phyloP scores from a whole-genome alignment of 2,329 filamentous ascomycete genomes.

The Cryphonectria radicalis region DNA sequence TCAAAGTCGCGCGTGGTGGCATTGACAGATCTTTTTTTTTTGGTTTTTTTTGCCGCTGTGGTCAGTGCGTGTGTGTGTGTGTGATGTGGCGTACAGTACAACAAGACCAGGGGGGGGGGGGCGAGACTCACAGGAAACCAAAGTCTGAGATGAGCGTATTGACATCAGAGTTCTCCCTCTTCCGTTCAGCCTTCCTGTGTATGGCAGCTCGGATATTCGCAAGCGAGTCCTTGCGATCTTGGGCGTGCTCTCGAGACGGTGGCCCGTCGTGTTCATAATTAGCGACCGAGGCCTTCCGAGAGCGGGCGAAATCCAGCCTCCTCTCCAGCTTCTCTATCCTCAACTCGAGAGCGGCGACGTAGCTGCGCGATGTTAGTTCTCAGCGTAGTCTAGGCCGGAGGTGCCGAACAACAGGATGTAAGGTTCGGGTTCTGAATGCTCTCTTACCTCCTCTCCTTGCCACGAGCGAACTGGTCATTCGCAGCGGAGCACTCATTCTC shows the following conservation, averaged over 20 bases:
- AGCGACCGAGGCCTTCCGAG: conserved; percentile 71
- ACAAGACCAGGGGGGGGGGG: neutral
- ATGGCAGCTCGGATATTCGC: conserved; percentile 66
- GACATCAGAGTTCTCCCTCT: conserved; percentile 80
- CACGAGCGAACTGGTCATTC: conserved; percentile 93
- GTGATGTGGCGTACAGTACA: neutral
- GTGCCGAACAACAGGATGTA: conserved; percentile 11
- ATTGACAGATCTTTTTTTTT: conserved; percentile 77
- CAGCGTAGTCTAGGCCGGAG: neutral
- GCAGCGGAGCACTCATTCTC: conserved; percentile 88
- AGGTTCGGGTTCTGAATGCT: conserved; percentile 4
- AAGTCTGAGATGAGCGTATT: conserved; percentile 94
- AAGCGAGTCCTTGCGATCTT: conserved; percentile 67
- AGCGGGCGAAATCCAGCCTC: conserved; percentile 70
- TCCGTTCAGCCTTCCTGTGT: conserved; percentile 66
- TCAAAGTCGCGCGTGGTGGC: conserved; percentile 94
- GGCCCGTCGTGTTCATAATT: conserved; percentile 63
- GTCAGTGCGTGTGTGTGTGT: neutral
- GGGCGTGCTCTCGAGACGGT: conserved; percentile 38
- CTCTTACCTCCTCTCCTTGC: conserved; percentile 83
- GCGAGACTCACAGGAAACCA: conserved; percentile 73
- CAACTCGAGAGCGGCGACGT: conserved; percentile 93
- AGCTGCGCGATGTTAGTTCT: conserved; percentile 53
- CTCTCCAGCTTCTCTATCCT: conserved; percentile 87
- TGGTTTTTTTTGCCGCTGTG: conserved; percentile 19